These are phyloP conservation scores for Vaccinium vitisidaea DNA, from an alignment of 148 eudicot species.

Conservation along the genomic window DNA sequence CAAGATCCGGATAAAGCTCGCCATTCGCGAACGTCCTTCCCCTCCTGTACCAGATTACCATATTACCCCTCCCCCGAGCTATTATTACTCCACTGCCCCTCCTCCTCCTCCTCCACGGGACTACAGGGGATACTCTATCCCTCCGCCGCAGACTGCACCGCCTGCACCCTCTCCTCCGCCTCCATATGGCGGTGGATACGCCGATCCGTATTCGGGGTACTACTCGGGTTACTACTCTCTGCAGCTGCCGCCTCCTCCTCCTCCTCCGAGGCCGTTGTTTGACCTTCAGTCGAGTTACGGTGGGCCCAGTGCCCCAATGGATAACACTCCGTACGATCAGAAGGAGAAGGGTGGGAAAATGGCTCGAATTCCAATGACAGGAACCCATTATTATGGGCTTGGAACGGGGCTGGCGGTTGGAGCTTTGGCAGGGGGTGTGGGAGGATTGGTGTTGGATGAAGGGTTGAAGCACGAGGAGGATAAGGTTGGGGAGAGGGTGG, in stretches of 20 bases:
- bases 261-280: conserved; percentile 29
- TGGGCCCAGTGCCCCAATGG: conserved; percentile 79
- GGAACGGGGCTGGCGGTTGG: conserved; percentile 45
- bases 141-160: conserved; percentile 20
- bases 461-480: conserved; percentile 56
- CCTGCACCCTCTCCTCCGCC: conserved; percentile 28
- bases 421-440: conserved; percentile 53
- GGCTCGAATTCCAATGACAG: background rate
- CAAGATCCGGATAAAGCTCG: conserved; percentile 59
- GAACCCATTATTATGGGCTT: background rate
- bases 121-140: conserved; percentile 30
- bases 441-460: conserved; percentile 62
- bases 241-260: conserved; percentile 30
- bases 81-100: conserved; percentile 63
- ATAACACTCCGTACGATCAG: conserved; percentile 47
- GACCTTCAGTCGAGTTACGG: conserved; percentile 33
- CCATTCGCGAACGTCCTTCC: conserved; percentile 39
- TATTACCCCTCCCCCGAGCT: conserved; percentile 41
- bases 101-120: conserved; percentile 38
- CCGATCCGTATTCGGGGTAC: conserved; percentile 34
- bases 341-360: conserved; percentile 27
- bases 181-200: conserved; percentile 16
- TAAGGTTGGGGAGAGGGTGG: conserved; percentile 46
- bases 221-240: conserved; percentile 33
- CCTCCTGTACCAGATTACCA: conserved; percentile 45